Percentiles rank a stretch among this genome's conserved stretches.
These are phyloP conservation scores for Quercus berberidifolia DNA, from an alignment of 306 rosid genomes.

Conservation along the genomic window DNA sequence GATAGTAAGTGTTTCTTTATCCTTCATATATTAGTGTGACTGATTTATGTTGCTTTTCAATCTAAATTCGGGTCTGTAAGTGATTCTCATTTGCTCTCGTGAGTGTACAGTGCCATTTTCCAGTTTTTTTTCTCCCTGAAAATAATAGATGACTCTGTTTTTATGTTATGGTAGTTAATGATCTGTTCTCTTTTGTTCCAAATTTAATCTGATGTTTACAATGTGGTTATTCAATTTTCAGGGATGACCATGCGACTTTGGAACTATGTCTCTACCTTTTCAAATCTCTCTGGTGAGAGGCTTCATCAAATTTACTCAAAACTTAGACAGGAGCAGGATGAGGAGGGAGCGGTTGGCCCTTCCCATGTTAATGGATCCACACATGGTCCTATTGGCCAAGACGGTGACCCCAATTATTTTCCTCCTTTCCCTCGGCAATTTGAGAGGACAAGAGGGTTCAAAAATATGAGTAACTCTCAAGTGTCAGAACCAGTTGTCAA, in stretches of 20 bases:
- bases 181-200: not conserved
- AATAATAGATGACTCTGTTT: not conserved
- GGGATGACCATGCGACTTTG: constrained; percentile 96
- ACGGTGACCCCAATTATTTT: constrained; percentile 40
- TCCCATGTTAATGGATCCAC: constrained; percentile 63
- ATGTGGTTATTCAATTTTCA: constrained; percentile 16
- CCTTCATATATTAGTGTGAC: not conserved
- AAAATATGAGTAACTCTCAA: constrained; percentile 40
- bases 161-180: not conserved
- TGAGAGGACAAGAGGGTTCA: constrained; percentile 63
- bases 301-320: constrained; percentile 89
- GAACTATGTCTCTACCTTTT: constrained; percentile 95
- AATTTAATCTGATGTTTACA: not conserved
- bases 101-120: not conserved
- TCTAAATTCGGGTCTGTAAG: not conserved
- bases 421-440: constrained; percentile 36
- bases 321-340: constrained; percentile 78
- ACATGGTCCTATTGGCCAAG: constrained; percentile 57
- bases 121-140: no score
- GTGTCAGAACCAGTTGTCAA: constrained; percentile 58
- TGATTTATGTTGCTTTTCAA: not conserved
- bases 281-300: constrained; percentile 94
- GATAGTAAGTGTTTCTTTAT: constrained; percentile 66
- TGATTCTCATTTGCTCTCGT: not conserved
- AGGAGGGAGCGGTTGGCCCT: constrained; percentile 68